phyloP scores from a whole-genome alignment of 2,329 filamentous ascomycete genomes.

The Xylariaceae sp. region DNA sequence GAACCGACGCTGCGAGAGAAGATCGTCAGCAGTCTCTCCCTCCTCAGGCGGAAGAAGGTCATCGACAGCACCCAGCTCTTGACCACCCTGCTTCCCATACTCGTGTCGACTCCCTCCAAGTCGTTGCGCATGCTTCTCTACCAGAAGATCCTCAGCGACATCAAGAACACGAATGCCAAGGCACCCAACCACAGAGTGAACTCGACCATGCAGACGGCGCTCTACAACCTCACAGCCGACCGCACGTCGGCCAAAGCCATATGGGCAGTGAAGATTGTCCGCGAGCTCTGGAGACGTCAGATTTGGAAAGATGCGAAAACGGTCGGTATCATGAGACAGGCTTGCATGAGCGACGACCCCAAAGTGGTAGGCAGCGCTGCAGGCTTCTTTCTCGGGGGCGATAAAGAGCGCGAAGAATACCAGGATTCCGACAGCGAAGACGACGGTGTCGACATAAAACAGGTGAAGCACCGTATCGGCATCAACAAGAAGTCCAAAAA shows the following conservation, averaged over 20 bases:
- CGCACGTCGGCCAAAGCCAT: slow-evolving; percentile 76
- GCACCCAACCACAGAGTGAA: slow-evolving; percentile 88
- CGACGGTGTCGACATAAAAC: slow-evolving; percentile 68
- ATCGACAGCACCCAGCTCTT: slow-evolving; percentile 78
- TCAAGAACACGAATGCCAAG: slow-evolving; percentile 82
- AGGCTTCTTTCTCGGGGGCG: slow-evolving; percentile 85
- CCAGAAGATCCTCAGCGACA: slow-evolving; percentile 83
- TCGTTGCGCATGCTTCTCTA: slow-evolving; percentile 71
- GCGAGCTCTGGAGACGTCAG: slow-evolving; percentile 93
- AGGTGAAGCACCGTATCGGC: slow-evolving; percentile 73
- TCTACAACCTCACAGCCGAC: slow-evolving; percentile 88
- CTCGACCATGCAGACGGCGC: slow-evolving; percentile 82
- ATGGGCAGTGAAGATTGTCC: slow-evolving; percentile 92
- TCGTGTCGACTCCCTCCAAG: slow-evolving; percentile 89
- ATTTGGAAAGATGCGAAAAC: slow-evolving; percentile 92
- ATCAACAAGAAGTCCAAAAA: slow-evolving; percentile 98
- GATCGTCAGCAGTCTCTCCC: slow-evolving; percentile 80
- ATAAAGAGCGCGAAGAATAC: slow-evolving; percentile 82
- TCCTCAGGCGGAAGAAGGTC: slow-evolving; percentile 84
- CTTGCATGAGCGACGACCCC: slow-evolving; percentile 79
- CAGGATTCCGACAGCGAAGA: slow-evolving; percentile 86
- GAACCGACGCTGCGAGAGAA: slow-evolving; percentile 86
- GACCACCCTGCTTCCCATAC: slow-evolving; percentile 88
- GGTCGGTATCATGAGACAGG: slow-evolving; percentile 98
- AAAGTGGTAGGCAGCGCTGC: slow-evolving; percentile 86